Evolutionary conservation across 176 grass and related monocot species (phyloP), one percentile per base, ranked within the genome.

Genomic region (Lolium perenne): DNA sequence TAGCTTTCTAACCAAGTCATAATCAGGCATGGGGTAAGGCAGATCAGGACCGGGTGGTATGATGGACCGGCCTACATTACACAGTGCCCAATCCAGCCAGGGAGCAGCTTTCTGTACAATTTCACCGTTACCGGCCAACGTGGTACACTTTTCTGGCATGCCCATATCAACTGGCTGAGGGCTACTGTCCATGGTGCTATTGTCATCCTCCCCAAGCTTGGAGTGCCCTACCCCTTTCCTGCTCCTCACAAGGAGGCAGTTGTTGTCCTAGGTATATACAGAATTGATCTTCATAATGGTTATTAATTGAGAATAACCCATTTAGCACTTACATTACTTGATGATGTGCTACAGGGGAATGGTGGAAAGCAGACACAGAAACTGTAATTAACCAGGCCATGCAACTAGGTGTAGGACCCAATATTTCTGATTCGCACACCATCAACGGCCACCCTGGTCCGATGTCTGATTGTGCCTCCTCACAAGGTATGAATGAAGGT

Each of bases 301-400:
- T 83, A 23, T 43, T 45, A 60, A 46, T 59, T 12, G n/a, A 47
- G 2, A 72, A 73, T 10, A 25, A 46, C 35, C 26, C n/a, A 43
- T 60, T 20, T 55, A 85, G 18, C n/a, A 61, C 40, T 71, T 8
- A 75, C 5, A 16, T 55, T 46, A 46, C 23, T 82, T 55, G 1
- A 83, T 70, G 21, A 82, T 76, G 65, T 59, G 77, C 74, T 56
- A 25, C 80, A 93, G 92, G 88, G 41, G 88, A 93, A 82, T 93
- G 92, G 92, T 93, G 92, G 92, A 88, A 93, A 82, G 87, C 82
- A 3, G 92, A 93, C 53, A 87, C 87, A 3, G 92, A 93, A 58
- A 74, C 66, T 40, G 79, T 93, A 83, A 82, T 93, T 56, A 85
- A 88, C 79, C 85, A 93, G 82, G 83, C 92, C 54, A 88, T 74